Percentiles rank a stretch among this genome's conserved stretches.
These are phyloP conservation scores for Fomitopsis serialis DNA, from an alignment of 768 basidiomycete genomes.

Conservation along the genomic window DNA sequence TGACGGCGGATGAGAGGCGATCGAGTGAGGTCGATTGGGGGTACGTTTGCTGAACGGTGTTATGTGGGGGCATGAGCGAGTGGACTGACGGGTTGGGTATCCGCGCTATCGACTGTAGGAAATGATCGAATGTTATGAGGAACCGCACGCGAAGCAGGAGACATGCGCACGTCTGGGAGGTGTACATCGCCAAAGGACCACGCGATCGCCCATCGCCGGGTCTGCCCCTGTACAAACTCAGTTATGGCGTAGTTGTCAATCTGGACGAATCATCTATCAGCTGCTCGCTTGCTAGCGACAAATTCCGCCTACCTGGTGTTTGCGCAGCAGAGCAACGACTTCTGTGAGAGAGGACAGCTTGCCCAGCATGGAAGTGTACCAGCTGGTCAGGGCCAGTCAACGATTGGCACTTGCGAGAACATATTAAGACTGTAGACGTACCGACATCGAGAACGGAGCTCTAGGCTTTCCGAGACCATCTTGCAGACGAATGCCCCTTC, in stretches of 20 bases:
- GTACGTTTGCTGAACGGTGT: conserved; percentile 44
- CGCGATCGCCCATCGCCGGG: conserved; percentile 86
- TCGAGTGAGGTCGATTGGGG: not conserved
- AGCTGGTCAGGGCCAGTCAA: conserved; percentile 36
- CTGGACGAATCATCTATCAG: conserved; percentile 32
- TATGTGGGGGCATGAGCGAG: conserved; percentile 51
- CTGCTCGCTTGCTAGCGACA: not conserved
- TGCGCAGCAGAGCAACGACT: conserved; percentile 51
- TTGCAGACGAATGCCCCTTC: conserved; percentile 70
- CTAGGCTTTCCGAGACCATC: conserved; percentile 75
- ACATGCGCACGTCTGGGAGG: conserved; percentile 69
- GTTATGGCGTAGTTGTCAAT: conserved; percentile 83
- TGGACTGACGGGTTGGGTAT: conserved; percentile 39
- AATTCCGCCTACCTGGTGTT: conserved; percentile 31
- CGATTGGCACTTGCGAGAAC: not conserved
- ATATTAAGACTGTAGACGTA: conserved; percentile 19
- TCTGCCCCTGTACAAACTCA: conserved; percentile 82
- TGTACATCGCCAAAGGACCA: conserved; percentile 72
- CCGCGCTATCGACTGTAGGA: conserved; percentile 30
- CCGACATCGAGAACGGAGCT: conserved; percentile 50
- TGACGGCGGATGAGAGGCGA: conserved; percentile 18
- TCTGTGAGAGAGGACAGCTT: conserved; percentile 70
- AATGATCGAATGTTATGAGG: too few relatives aligned
- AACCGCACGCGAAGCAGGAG: not conserved
- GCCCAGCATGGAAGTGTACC: conserved; percentile 94